Conservation (phyloP, 2,329 filamentous ascomycete genomes). For the Trichoderma atrobrunneum region DNA sequence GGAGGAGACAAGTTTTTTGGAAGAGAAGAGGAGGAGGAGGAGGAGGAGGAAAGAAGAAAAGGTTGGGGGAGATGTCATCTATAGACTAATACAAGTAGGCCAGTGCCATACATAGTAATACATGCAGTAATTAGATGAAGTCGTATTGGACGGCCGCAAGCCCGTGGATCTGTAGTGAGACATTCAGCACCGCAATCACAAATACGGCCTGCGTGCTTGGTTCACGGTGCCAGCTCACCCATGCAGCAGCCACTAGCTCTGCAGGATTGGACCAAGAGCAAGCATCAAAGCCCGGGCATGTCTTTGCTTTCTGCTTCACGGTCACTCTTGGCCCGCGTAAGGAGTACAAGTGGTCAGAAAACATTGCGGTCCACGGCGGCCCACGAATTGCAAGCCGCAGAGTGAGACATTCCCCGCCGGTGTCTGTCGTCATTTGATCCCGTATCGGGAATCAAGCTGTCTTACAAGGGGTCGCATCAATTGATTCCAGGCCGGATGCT, state of each 20-base stretch:
- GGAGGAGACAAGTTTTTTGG: not conserved
- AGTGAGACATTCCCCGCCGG: conserved; percentile 15
- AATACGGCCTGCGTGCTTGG: not conserved
- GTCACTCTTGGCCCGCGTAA: not conserved
- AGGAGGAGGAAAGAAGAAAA: not conserved
- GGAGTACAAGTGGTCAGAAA: not conserved
- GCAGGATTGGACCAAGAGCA: conserved; percentile 1
- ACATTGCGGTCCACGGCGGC: not conserved
- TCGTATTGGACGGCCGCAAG: not conserved
- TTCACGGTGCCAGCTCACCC: conserved; percentile 18
- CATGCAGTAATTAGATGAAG: not conserved
- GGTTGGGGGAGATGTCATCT: not conserved
- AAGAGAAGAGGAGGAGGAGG: not conserved
- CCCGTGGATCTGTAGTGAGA: conserved; percentile 18
- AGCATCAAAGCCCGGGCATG: not conserved
- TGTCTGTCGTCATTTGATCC: conserved; percentile 8
- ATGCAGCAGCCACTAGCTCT: conserved; percentile 20
- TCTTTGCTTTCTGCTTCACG: not conserved
- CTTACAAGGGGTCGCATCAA: not conserved
- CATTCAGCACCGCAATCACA: conserved; percentile 1
- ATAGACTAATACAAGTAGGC: not conserved
- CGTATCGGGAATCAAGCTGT: conserved; percentile 14
- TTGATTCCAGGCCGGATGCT: not conserved
- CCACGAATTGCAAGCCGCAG: conserved; percentile 8
- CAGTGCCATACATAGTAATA: not conserved